Percentiles rank a stretch among this genome's conserved stretches.
These are phyloP conservation scores for Microbotryum intermedium DNA, from an alignment of 1,284 basidiomycete genomes.

Conservation along the genomic window DNA sequence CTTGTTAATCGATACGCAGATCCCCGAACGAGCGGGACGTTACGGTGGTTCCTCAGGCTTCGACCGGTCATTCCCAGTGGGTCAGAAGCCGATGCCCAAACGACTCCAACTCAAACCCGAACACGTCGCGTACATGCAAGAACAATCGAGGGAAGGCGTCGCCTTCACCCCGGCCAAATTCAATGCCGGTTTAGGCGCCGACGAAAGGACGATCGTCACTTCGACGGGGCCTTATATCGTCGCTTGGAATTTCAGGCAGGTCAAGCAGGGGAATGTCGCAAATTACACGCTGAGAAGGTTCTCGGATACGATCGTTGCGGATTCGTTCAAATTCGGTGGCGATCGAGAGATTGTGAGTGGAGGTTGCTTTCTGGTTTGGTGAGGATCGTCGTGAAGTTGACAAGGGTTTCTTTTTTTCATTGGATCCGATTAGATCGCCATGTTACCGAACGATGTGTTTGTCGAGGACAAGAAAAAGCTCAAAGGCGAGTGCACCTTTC, in stretches of 20 bases:
- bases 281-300: constrained; percentile 83
- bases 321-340: constrained; percentile 91
- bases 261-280: constrained; percentile 82
- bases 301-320: constrained; percentile 87
- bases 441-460: constrained; percentile 86
- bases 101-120: constrained; percentile 81
- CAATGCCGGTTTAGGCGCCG: constrained; percentile 63
- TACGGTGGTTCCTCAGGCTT: constrained; percentile 29
- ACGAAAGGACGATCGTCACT: constrained; percentile 93
- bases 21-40: constrained; percentile 39
- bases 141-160: constrained; percentile 49
- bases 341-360: constrained; percentile 69
- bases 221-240: constrained; percentile 85
- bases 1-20: constrained; percentile 88
- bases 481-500: constrained; percentile 52
- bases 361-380: not conserved
- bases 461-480: constrained; percentile 89
- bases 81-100: constrained; percentile 82
- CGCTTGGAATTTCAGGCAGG: constrained; percentile 70
- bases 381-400: not conserved
- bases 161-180: constrained; percentile 93
- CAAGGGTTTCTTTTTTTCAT: not conserved
- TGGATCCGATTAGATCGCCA: too few relatives aligned
- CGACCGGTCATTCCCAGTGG: constrained; percentile 89
- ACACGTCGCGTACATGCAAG: constrained; percentile 91